phyloP scores from a whole-genome alignment of 1,284 basidiomycete genomes.

The Flammula alnicola region DNA sequence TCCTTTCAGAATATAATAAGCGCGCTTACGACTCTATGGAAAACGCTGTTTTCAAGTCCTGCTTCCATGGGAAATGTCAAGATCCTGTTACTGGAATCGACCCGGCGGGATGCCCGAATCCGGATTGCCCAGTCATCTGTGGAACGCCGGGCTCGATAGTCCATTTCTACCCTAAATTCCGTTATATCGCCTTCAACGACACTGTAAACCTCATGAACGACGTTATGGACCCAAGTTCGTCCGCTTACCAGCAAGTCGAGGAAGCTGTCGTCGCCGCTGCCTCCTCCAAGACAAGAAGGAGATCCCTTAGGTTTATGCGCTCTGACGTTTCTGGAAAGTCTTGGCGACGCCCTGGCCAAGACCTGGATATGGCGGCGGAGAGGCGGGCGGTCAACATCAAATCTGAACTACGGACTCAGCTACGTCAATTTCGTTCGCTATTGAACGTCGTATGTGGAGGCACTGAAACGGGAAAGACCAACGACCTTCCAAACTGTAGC shows the following conservation, averaged over 20 bases:
- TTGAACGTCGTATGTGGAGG: conserved; percentile 55
- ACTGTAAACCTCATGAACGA: conserved; percentile 41
- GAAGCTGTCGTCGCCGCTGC: conserved; percentile 34
- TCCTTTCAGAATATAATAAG: conserved; percentile 36
- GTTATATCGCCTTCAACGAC: conserved; percentile 53
- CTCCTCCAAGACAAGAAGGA: conserved; percentile 13
- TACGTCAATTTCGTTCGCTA: conserved; percentile 36
- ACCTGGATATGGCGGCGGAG: background rate
- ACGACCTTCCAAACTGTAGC: conserved; percentile 53
- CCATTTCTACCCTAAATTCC: conserved; percentile 62
- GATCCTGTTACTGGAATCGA: conserved; percentile 49
- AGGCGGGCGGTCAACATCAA: conserved; percentile 19
- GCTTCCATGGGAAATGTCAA: conserved; percentile 79
- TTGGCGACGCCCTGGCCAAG: background rate
- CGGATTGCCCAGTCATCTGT: conserved; percentile 75
- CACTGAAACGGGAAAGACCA: conserved; percentile 35
- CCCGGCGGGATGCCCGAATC: conserved; percentile 75
- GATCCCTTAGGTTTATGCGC: conserved; percentile 14
- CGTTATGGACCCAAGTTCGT: conserved; percentile 41
- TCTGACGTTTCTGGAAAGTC: background rate
- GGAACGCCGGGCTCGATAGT: conserved; percentile 80
- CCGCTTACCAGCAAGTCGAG: conserved; percentile 46
- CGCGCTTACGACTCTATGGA: conserved; percentile 48
- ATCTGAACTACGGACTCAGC: conserved; percentile 35
- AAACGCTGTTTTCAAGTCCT: conserved; percentile 51